A percentile compares a stretch with the other conserved stretches of the same genome.
Evolutionary conservation across 2,329 filamentous ascomycete genomes (phyloP).

Genomic region (Aspergillus arachidicola): DNA sequence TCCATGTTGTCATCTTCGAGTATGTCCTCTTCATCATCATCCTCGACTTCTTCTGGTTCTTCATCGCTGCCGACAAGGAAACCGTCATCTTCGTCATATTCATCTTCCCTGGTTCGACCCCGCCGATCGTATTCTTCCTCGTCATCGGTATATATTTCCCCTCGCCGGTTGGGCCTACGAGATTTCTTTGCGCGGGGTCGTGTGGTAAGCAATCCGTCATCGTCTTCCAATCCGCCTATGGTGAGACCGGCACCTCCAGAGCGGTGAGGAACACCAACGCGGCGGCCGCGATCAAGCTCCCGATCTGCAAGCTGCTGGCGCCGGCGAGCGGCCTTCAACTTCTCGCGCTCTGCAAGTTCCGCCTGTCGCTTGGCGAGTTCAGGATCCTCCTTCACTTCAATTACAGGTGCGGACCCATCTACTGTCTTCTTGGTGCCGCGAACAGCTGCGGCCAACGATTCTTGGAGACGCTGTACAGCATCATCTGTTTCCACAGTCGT

Average conservation of each 20-base stretch:
- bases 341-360: slow-evolving; percentile 62
- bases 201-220: slow-evolving; percentile 51
- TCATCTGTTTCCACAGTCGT: slow-evolving; percentile 60
- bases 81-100: slow-evolving; percentile 80
- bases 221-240: slow-evolving; percentile 61
- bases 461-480: slow-evolving; percentile 64
- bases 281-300: slow-evolving; percentile 57
- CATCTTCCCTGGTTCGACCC: slow-evolving; percentile 66
- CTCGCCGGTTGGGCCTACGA: slow-evolving; percentile 46
- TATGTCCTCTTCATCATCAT: slow-evolving; percentile 47
- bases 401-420: slow-evolving; percentile 57
- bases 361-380: slow-evolving; percentile 63
- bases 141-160: slow-evolving; percentile 53
- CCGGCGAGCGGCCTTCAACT: slow-evolving; percentile 56
- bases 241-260: slow-evolving; percentile 55
- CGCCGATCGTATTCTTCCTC: slow-evolving; percentile 51
- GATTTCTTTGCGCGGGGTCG: slow-evolving; percentile 42
- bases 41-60: slow-evolving; percentile 48
- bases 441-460: slow-evolving; percentile 59
- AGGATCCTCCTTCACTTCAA: slow-evolving; percentile 64
- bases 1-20: slow-evolving; percentile 49
- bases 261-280: slow-evolving; percentile 46
- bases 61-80: slow-evolving; percentile 64
- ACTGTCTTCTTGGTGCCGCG: slow-evolving; percentile 54
- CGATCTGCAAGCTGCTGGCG: slow-evolving; percentile 59